Evolutionary conservation across 345 rosid species (phyloP), one percentile per base, ranked within the genome.

Genomic region (Iberis pinnata): DNA sequence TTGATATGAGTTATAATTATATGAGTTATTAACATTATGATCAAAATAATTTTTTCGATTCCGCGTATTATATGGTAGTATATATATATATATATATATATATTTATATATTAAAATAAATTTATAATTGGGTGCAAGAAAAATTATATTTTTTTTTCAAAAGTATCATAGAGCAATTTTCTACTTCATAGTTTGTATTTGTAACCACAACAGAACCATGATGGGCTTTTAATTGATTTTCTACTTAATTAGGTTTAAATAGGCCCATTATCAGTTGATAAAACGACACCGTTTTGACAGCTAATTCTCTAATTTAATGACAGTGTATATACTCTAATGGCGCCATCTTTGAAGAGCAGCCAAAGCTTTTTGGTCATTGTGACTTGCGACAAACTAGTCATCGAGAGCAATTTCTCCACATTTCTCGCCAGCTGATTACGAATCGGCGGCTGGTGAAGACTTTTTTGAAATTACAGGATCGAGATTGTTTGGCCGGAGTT

Each of bases 261-360:
- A 46, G 35, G 43, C 61, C 39, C 11, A 56, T 39, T 19, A 20
- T 12, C 0, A 1, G 48, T 14, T 17, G 5, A 0, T 0, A 33
- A n/a, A 1, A 4, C 44, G 69, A 32, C 17, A 15, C 0, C 54
- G 49, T 48, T 38, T 46, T 0, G 2, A 37, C 1, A 11, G 31
- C 17, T 50, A 18, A 18, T 38, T 40, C 10, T 55, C n/a, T 43
- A 56, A 54, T 31, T 11, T 12, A 52, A 48, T 7, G 29, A 43
- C 6, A 12, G 4, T 12, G 25, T 43, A 14, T 22, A 31, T 10
- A 14, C 42, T 15, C 16, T 12, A 53, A 60, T 56, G 62, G 69
- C 63, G 70, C 70, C 70, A 57, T 33, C 63, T 65, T 65, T 56
- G 31, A 35, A 41, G 52, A 56, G 37, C n/a, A n/a, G n/a, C n/a